Evolutionary conservation across 352 stramenopile species (phyloP), one percentile per base, ranked within the genome.

Genomic region (Globisporangium splendens): DNA sequence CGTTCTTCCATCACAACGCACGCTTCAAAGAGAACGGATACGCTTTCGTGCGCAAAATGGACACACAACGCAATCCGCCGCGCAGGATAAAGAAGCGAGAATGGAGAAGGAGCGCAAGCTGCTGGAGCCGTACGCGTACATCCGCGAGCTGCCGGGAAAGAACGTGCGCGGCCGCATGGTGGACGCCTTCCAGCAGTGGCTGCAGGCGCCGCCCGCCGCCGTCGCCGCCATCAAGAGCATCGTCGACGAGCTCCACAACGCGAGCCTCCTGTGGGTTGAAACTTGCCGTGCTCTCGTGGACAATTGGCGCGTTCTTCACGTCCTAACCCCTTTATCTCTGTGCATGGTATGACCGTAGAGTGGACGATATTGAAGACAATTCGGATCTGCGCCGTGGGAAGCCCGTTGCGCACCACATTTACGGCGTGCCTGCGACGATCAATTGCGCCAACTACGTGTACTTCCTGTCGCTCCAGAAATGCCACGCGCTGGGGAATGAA

Each of bases 381-480:
- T 98, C 89, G 43, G 96, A 98, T 69, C 81, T 99, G 65, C 77
- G 96, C 14, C 78, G 96, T 7, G 96, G 96, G n/a, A 75, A 88
- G 56, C 96, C 96, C 8, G 95, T 98, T 17, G 93, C 96, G 20
- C 96, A 99, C 72, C 79, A 84, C 3, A 98, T 99, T 69, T 99
- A 98, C 70, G 96, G 96, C 38, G 76, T 98, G 8, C 86, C 96
- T 0, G 84, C 88, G 33, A 97, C 96, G n/a, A 98, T 99, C 69
- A 99, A 99, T 75, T 97, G 84, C 59, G 96, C 95, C 53, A 99
- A 99, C 68, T 99, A 99, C 72, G 94, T 98, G 10, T 99, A 98
- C 63, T 99, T 99, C 68, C 62, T 98, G 59, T 97, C 96, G 20
- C 72, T 99, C 57, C 90, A 98, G 68, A 79, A 85, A 51, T 98